Conservation (phyloP, 2,329 filamentous ascomycete species). For the Colletotrichum destructivum region DNA sequence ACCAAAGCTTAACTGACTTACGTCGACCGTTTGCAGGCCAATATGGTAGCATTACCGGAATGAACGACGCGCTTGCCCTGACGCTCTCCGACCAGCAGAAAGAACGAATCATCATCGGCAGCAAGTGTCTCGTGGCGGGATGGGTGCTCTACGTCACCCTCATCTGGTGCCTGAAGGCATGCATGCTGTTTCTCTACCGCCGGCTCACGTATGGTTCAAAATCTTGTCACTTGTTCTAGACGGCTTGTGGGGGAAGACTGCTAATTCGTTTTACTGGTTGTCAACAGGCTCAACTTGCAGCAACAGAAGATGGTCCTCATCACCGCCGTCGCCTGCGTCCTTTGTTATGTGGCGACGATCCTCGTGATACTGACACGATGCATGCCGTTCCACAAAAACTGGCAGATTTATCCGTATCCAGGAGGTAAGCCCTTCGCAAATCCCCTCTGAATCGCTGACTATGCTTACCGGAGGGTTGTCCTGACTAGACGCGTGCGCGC, state of each 20-base stretch:
- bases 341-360: slow-evolving; percentile 43
- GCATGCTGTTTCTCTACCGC: slow-evolving; percentile 58
- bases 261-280: neutral
- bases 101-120: slow-evolving; percentile 43
- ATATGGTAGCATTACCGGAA: slow-evolving; percentile 46
- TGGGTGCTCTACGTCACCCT: slow-evolving; percentile 59
- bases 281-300: slow-evolving; percentile 43
- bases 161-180: slow-evolving; percentile 60
- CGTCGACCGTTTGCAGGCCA: slow-evolving; percentile 44
- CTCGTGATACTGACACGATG: slow-evolving; percentile 45
- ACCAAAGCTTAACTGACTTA: neutral
- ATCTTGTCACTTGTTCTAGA: neutral
- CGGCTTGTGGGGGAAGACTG: accelerated
- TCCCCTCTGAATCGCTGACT: neutral
- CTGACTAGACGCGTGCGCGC: slow-evolving; percentile 44
- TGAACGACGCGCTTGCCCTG: slow-evolving; percentile 44
- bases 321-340: slow-evolving; percentile 40
- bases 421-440: slow-evolving; percentile 36
- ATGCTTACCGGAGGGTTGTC: no score
- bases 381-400: slow-evolving; percentile 46
- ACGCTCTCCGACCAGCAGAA: slow-evolving; percentile 38
- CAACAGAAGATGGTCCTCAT: slow-evolving; percentile 44
- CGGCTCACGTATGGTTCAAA: slow-evolving; percentile 26
- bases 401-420: slow-evolving; percentile 47
- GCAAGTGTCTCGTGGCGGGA: slow-evolving; percentile 51